Percentiles rank a stretch among this genome's conserved stretches.
Evolutionary conservation across 139 green algal species (phyloP).

Genomic region (Coelastrella sp.): DNA sequence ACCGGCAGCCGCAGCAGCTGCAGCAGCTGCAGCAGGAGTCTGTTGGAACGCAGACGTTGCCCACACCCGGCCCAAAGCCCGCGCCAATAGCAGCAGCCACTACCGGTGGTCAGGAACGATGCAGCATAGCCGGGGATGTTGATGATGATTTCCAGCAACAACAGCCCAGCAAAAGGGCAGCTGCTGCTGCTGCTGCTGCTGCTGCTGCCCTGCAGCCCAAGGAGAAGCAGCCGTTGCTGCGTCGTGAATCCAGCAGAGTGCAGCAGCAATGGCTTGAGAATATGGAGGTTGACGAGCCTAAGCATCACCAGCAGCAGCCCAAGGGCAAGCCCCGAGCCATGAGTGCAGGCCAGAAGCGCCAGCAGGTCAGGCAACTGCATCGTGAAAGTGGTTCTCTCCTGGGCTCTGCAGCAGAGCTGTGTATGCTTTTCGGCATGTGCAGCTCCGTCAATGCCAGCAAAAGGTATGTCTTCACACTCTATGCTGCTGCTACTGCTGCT

Average conservation of each 20-base stretch:
- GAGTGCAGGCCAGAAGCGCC: neutral
- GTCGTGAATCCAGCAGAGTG: neutral
- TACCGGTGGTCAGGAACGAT: neutral
- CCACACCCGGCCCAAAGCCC: too few species aligned
- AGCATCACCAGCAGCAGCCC: constrained; percentile 24
- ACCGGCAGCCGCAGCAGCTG: neutral
- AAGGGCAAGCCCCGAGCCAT: neutral
- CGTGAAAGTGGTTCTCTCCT: too few species aligned
- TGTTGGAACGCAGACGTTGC: neutral
- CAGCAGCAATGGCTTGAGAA: neutral
- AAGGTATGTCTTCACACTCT: neutral
- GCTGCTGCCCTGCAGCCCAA: neutral
- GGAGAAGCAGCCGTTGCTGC: constrained; percentile 5
- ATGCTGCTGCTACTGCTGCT: neutral
- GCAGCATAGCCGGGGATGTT: neutral
- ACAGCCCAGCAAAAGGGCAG: neutral
- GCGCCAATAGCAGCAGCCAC: neutral
- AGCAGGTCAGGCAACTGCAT: neutral
- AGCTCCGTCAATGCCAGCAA: too few species aligned
- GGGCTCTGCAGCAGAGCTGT: too few species aligned
- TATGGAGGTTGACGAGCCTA: neutral
- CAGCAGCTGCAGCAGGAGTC: neutral
- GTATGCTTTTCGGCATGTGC: too few species aligned
- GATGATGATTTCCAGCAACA: constrained; percentile 2
- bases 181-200: neutral